Evolutionary conservation across 78 protist species (phyloP).

Genomic region (Dictyostelium intermedium): DNA sequence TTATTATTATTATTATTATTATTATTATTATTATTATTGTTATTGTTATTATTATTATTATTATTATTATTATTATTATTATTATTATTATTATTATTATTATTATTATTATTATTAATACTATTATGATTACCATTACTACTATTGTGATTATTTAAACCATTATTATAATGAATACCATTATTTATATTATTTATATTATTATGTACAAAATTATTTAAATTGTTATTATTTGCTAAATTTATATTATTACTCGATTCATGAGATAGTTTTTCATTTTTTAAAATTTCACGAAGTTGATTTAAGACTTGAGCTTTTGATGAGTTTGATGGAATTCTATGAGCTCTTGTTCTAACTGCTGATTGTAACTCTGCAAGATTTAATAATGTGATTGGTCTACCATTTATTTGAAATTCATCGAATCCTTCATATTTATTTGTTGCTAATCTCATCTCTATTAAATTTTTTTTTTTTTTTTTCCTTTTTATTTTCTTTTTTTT

Average conservation of each 20-base stretch:
- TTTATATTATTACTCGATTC: background rate
- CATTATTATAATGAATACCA: background rate
- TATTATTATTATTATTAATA: background rate
- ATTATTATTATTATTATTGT: background rate
- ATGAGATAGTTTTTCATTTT: background rate
- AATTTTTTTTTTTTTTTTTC: too few species aligned
- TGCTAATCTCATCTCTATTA: background rate
- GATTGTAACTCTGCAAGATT: slow-evolving; percentile 1
- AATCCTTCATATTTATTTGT: slow-evolving; percentile 17
- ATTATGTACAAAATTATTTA: background rate
- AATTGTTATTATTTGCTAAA: background rate
- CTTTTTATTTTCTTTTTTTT: too few species aligned
- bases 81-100: background rate
- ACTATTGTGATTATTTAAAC: background rate
- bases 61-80: background rate
- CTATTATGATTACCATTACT: background rate
- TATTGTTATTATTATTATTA: background rate
- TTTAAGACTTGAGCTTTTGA: background rate
- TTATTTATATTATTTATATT: background rate
- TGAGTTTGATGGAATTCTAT: slow-evolving; percentile 10
- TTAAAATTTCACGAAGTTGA: slow-evolving; percentile 6
- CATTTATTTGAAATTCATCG: slow-evolving; percentile 16
- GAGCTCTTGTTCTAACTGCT: slow-evolving; percentile 2
- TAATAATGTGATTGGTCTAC: slow-evolving; percentile 7
- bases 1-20: background rate